phyloP scores from a whole-genome alignment of 1,284 basidiomycete species.

The Naganishia cerealis region DNA sequence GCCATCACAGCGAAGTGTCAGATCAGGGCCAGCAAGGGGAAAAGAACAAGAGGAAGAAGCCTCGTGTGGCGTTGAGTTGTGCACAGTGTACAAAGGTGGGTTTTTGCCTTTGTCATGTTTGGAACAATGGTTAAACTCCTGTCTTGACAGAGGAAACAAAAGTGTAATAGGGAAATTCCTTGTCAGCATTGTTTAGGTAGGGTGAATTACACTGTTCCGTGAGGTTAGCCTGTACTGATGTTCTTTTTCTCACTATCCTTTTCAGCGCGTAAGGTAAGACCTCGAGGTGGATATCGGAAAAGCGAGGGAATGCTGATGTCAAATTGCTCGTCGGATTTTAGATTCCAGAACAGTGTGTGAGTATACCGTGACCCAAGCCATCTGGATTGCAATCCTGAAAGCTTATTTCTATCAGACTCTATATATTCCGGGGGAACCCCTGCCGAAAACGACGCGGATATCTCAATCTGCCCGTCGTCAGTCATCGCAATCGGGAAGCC shows the following conservation, averaged over 20 bases:
- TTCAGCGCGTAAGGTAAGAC: conserved; percentile 45
- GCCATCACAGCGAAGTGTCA: background rate
- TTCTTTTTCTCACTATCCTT: background rate
- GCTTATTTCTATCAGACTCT: conserved; percentile 43
- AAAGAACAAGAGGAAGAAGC: conserved; percentile 48
- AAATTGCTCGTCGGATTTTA: background rate
- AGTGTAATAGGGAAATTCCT: conserved; percentile 55
- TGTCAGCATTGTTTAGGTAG: conserved; percentile 52
- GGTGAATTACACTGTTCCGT: conserved; percentile 37
- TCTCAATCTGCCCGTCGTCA: conserved; percentile 44
- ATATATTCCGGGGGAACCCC: conserved; percentile 46
- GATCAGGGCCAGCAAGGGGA: conserved; percentile 13
- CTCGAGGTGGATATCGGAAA: background rate
- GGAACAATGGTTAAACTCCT: conserved; percentile 11
- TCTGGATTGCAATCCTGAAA: background rate
- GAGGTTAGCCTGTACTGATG: conserved; percentile 21
- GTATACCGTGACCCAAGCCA: conserved; percentile 29
- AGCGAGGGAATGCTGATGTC: background rate
- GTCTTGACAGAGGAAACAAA: conserved; percentile 31
- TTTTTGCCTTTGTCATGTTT: conserved; percentile 3
- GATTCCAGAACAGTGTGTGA: conserved; percentile 53
- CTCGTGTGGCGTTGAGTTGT: conserved; percentile 52
- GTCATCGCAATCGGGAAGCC: conserved; percentile 11
- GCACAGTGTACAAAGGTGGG: conserved; percentile 50
- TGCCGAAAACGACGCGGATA: conserved; percentile 35